Conservation (phyloP, 2,329 filamentous ascomycete genomes). For the Penicillium sumatraense region DNA sequence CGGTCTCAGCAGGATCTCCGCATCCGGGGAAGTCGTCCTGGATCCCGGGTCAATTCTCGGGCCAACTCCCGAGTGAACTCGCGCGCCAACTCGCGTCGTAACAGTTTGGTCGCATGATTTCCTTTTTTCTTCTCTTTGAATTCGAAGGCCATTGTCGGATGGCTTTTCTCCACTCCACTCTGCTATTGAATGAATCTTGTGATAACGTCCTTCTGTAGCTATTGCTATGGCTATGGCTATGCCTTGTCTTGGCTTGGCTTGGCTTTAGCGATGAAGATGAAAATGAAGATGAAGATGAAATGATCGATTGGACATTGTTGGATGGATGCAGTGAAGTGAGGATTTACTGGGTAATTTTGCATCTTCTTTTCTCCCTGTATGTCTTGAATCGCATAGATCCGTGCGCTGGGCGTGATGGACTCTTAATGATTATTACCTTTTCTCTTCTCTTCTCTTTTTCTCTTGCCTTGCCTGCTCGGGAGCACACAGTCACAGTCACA, state of each 20-base stretch:
- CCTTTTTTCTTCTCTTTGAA: not conserved
- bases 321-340: constrained; percentile 5
- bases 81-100: constrained; percentile 32
- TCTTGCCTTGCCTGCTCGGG: not conserved
- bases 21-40: constrained; percentile 42
- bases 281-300: not conserved
- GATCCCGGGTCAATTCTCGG: constrained; percentile 38
- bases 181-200: not conserved
- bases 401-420: constrained; percentile 25
- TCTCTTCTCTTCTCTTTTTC: not conserved
- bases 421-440: constrained; percentile 10
- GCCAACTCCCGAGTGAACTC: constrained; percentile 35
- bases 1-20: constrained; percentile 44
- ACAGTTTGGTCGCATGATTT: constrained; percentile 21
- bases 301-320: not conserved
- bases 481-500: no score
- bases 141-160: not conserved
- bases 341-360: constrained; percentile 15
- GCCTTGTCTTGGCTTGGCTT: no score
- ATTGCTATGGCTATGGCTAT: not conserved
- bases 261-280: no score
- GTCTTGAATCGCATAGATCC: constrained; percentile 21
- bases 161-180: not conserved
- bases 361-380: constrained; percentile 27
- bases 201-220: not conserved